Base-by-base conservation (phyloP, 176 grass and related monocot genomes). In the Cocos nucifera region DNA sequence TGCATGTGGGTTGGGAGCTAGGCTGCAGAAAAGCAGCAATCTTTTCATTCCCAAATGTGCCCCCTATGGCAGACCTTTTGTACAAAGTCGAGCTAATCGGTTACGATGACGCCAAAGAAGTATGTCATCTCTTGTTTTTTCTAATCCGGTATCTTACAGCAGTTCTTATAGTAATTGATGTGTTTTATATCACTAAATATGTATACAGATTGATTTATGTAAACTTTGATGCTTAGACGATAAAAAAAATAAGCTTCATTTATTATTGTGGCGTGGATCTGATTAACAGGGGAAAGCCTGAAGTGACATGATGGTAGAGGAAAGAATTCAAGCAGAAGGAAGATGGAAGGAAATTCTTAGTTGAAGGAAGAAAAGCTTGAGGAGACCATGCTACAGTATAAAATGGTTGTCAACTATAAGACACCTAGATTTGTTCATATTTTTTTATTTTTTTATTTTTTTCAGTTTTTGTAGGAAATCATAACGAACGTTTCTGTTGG, bases 1-100 rank as follows among this genome's bases (percentile, higher is more conserved):
- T 98, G 22, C 81, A 98, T 83, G 87, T 92, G 59, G 77, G 73
- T 50, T 98, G 93, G 93, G 93, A 98, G 76, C 69, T 88, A 69
- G 84, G 81, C 27, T 98, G 85, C 67, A 84, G 93, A 15, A 78
- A 92, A 83, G 93, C 92, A 77, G 93, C 87, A 72, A 98, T 64
- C 63, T 98, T 98, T 80, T 98, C 93, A 67, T 98, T 98, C 70
- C 93, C 93, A 61, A 98, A 98, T 79, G 93, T 98, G 16, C 81
- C 93, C 51, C 87, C 93, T 22, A 86, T 83, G 79, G 79, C 93
- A 58, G 79, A 98, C 58, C 87, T 92, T 67, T 21, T 92, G 51
- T 98, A 98, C 68, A 84, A 92, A 78, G 93, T 83, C 67, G 87
- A 92, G 67, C 93, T 92, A 73, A 88, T 98, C 57, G 93, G 87